These are phyloP conservation scores for Laburnicola sp. DNA, from an alignment of 2,329 filamentous ascomycete species.

Conservation along the genomic window DNA sequence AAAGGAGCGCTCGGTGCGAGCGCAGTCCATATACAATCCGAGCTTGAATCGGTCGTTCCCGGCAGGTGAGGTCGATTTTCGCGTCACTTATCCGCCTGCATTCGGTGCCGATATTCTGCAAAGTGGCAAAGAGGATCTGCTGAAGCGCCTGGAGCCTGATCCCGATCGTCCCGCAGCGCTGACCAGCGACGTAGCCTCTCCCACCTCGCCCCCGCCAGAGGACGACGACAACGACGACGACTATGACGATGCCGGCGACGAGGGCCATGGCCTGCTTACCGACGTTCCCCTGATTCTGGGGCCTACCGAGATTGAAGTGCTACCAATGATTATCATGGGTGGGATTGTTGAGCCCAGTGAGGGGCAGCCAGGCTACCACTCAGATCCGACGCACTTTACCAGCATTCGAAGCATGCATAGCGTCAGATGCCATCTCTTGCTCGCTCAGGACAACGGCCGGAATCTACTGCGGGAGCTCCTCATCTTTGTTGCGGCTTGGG, in stretches of 20 bases:
- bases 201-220: constrained; percentile 50
- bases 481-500: constrained; percentile 97
- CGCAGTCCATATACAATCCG: constrained; percentile 40
- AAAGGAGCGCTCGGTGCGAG: constrained; percentile 26
- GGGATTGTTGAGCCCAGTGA: constrained; percentile 85
- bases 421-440: constrained; percentile 83
- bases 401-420: constrained; percentile 79
- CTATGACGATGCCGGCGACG: constrained; percentile 71
- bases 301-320: constrained; percentile 90
- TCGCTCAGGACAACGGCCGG: constrained; percentile 86
- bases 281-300: constrained; percentile 94
- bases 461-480: constrained; percentile 87
- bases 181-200: constrained; percentile 45
- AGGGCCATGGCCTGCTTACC: constrained; percentile 80
- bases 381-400: constrained; percentile 55
- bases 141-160: constrained; percentile 55
- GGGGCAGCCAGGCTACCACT: constrained; percentile 60
- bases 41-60: constrained; percentile 43
- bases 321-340: constrained; percentile 97
- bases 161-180: constrained; percentile 46
- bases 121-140: constrained; percentile 55
- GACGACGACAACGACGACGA: constrained; percentile 75
- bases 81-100: constrained; percentile 54
- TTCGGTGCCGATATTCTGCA: constrained; percentile 55
- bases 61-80: constrained; percentile 52